Evolutionary conservation across 2,329 filamentous ascomycete species (phyloP).

Genomic region (Thyridium curvatum): DNA sequence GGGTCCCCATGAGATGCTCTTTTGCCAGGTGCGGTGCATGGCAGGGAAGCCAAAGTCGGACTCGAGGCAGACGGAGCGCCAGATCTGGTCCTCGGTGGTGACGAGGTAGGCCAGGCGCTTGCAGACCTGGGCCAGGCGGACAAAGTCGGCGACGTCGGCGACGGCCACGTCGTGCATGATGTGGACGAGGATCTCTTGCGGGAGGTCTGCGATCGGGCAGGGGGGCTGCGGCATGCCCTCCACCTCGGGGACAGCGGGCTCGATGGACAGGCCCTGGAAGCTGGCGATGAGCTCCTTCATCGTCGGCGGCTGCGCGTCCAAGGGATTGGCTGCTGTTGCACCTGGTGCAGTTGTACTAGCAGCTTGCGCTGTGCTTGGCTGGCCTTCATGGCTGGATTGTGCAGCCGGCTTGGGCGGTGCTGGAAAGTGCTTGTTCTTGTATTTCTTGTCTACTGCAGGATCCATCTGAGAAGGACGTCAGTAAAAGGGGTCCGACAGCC

Average conservation of each 20-base stretch:
- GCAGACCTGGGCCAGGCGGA: slow-evolving; percentile 73
- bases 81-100: slow-evolving; percentile 76
- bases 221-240: slow-evolving; percentile 67
- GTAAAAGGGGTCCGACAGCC: no score
- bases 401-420: slow-evolving; percentile 42
- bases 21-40: slow-evolving; percentile 78
- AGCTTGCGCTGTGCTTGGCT: neutral
- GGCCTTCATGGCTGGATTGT: slow-evolving; percentile 12
- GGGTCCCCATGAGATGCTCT: slow-evolving; percentile 51
- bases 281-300: slow-evolving; percentile 66
- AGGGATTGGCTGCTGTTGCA: slow-evolving; percentile 37
- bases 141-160: slow-evolving; percentile 70
- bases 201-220: slow-evolving; percentile 73
- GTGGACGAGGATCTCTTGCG: slow-evolving; percentile 78
- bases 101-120: slow-evolving; percentile 83
- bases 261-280: slow-evolving; percentile 67
- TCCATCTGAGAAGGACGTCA: slow-evolving; percentile 57
- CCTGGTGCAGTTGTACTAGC: slow-evolving; percentile 21
- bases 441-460: slow-evolving; percentile 72
- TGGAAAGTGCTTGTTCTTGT: slow-evolving; percentile 88
- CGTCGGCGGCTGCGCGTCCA: slow-evolving; percentile 47
- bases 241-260: slow-evolving; percentile 58
- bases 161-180: slow-evolving; percentile 69
- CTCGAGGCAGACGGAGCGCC: slow-evolving; percentile 70
- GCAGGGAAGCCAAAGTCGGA: slow-evolving; percentile 68